These are phyloP conservation scores for Cerrena zonata DNA, from an alignment of 1,284 basidiomycete genomes.

Conservation along the genomic window DNA sequence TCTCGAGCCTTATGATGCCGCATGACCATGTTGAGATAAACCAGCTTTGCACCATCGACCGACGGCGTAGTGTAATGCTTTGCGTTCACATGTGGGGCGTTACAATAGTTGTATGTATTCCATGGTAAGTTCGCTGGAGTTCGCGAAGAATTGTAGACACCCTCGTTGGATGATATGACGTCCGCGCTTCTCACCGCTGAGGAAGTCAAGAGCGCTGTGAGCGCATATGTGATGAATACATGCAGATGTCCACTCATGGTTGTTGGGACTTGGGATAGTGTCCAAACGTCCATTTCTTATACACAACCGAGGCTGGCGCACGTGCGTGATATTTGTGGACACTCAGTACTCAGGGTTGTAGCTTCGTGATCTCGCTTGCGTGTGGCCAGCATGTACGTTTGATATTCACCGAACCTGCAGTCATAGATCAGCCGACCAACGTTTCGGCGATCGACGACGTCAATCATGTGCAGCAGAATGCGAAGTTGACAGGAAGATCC, in stretches of 20 bases:
- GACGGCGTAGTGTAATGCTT: conserved; percentile 32
- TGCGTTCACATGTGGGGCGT: conserved; percentile 44
- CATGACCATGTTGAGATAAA: conserved; percentile 40
- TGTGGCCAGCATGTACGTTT: too few relatives aligned
- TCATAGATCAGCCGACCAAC: too few relatives aligned
- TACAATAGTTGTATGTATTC: conserved; percentile 53
- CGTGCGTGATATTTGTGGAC: not conserved
- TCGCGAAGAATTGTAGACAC: conserved; percentile 37
- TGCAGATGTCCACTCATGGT: not conserved
- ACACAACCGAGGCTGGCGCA: not conserved
- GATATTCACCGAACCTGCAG: too few relatives aligned
- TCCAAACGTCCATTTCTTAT: not conserved
- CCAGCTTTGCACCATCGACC: conserved; percentile 26
- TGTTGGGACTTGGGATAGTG: too few relatives aligned
- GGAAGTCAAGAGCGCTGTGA: not conserved
- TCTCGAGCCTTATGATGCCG: conserved; percentile 43
- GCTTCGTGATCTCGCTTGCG: too few relatives aligned
- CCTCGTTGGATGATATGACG: conserved; percentile 13
- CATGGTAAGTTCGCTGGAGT: conserved; percentile 38
- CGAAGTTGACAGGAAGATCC: too few relatives aligned
- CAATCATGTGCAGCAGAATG: too few relatives aligned
- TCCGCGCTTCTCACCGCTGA: not conserved
- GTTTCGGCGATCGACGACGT: too few relatives aligned
- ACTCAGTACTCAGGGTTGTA: too few relatives aligned
- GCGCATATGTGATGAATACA: not conserved